Evolutionary conservation across 495 filamentous ascomycete genomes (phyloP).

Genomic region (Entonaema liquescens): DNA sequence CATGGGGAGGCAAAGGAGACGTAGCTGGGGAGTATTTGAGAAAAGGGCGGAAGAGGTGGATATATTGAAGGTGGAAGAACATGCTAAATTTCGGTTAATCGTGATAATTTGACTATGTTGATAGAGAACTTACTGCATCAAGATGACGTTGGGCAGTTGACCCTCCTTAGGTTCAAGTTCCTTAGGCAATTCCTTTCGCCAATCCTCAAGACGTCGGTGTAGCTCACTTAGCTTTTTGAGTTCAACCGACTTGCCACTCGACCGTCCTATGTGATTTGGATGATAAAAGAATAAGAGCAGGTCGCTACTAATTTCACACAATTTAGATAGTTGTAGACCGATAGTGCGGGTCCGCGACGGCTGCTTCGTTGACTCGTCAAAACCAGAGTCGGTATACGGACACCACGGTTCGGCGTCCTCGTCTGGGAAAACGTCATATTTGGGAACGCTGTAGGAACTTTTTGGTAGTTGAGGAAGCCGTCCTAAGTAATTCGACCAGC

Average conservation of each 20-base stretch:
- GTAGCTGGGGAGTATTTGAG: constrained; percentile 83
- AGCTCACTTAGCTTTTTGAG: constrained; percentile 92
- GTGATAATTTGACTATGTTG: not conserved
- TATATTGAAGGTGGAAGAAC: constrained; percentile 96
- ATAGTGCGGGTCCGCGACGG: constrained; percentile 84
- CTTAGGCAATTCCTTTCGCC: constrained; percentile 84
- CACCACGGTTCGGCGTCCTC: constrained; percentile 89
- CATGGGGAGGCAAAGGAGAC: constrained; percentile 85
- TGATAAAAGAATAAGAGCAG: constrained; percentile 91
- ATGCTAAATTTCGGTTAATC: constrained; percentile 67
- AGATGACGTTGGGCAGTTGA: constrained; percentile 83
- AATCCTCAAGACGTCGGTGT: constrained; percentile 88
- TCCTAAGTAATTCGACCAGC: constrained; percentile 98
- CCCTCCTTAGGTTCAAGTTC: constrained; percentile 92
- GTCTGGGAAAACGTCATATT: constrained; percentile 87
- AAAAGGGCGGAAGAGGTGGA: constrained; percentile 96
- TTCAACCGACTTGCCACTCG: constrained; percentile 69
- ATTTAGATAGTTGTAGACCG: constrained; percentile 78
- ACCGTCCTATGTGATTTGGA: constrained; percentile 69
- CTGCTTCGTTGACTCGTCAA: constrained; percentile 72
- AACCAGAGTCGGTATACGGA: constrained; percentile 87
- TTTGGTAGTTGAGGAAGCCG: constrained; percentile 86
- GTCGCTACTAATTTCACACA: constrained; percentile 95
- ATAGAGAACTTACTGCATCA: constrained; percentile 84
- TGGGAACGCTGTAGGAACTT: constrained; percentile 80